Conservation (phyloP, 2,329 filamentous ascomycete genomes). For the Penicillium sp. region DNA sequence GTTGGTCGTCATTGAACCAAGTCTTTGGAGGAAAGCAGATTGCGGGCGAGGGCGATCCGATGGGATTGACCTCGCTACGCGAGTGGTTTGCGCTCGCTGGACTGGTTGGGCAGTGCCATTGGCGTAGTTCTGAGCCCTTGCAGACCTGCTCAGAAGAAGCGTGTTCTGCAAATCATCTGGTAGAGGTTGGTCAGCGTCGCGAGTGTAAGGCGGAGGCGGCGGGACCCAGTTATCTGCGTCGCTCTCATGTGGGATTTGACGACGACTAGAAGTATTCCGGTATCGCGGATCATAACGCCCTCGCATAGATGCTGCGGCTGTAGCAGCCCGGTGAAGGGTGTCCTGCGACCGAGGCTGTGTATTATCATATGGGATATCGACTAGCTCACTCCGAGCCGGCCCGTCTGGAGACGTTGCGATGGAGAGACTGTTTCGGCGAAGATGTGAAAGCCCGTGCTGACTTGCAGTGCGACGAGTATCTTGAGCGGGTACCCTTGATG, state of each 20-base stretch:
- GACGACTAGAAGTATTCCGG: conserved; percentile 32
- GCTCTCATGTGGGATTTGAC: conserved; percentile 79
- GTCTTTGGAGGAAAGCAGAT: conserved; percentile 33
- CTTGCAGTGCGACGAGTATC: conserved; percentile 32
- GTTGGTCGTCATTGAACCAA: conserved; percentile 33
- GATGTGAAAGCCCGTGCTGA: conserved; percentile 20
- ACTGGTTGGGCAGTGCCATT: conserved; percentile 14
- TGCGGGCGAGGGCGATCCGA: conserved; percentile 30
- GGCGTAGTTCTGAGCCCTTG: conserved; percentile 18
- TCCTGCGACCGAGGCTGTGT: conserved; percentile 70
- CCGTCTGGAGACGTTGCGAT: conserved; percentile 32
- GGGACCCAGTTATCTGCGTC: conserved; percentile 89
- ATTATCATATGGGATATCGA: conserved; percentile 74
- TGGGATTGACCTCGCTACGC: conserved; percentile 29
- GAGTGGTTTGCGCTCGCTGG: conserved; percentile 32
- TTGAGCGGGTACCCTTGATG: conserved; percentile 25
- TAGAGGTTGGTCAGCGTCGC: conserved; percentile 41
- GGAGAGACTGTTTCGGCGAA: conserved; percentile 35
- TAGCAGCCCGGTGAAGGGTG: conserved; percentile 71
- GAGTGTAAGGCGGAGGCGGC: conserved; percentile 74
- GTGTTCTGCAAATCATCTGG: conserved; percentile 43
- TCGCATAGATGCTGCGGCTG: conserved; percentile 73
- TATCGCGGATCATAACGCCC: conserved; percentile 63
- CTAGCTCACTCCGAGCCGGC: conserved; percentile 39
- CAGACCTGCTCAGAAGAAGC: conserved; percentile 36